Evolutionary conservation across 495 filamentous ascomycete species (phyloP), one percentile per base, ranked within the genome.

Genomic region (Podospora sp.): DNA sequence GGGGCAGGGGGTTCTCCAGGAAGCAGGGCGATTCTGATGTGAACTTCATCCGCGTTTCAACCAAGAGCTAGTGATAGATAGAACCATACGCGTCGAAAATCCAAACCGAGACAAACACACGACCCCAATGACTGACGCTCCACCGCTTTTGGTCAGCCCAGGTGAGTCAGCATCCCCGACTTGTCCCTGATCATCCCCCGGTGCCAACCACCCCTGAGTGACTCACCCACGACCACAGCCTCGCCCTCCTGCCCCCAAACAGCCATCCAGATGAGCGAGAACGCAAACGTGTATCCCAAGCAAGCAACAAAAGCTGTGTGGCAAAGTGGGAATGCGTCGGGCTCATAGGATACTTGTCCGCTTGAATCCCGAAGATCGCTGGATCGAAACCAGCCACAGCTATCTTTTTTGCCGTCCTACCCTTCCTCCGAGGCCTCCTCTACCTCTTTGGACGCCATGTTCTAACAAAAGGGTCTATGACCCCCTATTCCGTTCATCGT

Each of bases 251-350:
- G n/a, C n/a, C n/a, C n/a, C n/a, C n/a, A n/a, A n/a, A 36, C 33
- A 36, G 12, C 12, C 33, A 36, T 12, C 33, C 33, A 36, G 6
- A 36, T 36, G 12, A 12, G 6, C 12, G 2, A 14, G 11, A 46
- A 46, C 40, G 40, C 40, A 46, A 4, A 46, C 14, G 4, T 46
- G 5, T 14, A 4, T 46, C 14, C 40, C 40, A 46, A 46, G 40
- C 9, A 14, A 27, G 25, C 27, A 35, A 5, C n/a, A 53, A 21
- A 52, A 50, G 61, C 61, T 33, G 25, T 53, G 61, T 63, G 27
- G 61, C 46, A 63, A 16, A 63, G 61, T 26, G 61, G 40, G 24
- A 63, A 63, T 63, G 46, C 61, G 61, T 25, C 61, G 46, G 61
- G 56, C 56, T 59, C 56, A 59, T 59, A 59, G 24, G 61, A 63